Conservation (phyloP, 768 basidiomycete species). For the Boletus pseudopeckii region DNA sequence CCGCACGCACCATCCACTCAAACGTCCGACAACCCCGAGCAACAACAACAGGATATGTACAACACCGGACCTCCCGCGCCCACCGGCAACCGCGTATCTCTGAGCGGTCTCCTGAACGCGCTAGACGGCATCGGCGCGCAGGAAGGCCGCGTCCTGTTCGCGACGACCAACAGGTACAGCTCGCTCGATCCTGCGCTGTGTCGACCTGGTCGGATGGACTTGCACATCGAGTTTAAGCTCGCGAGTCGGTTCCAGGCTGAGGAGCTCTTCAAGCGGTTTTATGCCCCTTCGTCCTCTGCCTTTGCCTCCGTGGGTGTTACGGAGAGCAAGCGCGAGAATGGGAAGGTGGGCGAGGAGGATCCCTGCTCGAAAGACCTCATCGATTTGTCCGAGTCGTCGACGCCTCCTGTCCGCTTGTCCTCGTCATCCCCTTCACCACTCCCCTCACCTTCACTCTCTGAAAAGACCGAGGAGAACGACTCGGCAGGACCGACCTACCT, state of each 20-base stretch:
- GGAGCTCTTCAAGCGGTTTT: slow-evolving; percentile 68
- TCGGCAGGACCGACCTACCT: background rate
- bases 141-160: slow-evolving; percentile 79
- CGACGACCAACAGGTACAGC: slow-evolving; percentile 72
- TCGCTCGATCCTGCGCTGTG: slow-evolving; percentile 71
- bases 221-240: slow-evolving; percentile 74
- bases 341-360: background rate
- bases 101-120: slow-evolving; percentile 76
- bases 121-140: slow-evolving; percentile 77
- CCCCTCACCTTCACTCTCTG: background rate
- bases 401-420: background rate
- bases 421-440: background rate
- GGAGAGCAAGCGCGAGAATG: background rate
- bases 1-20: background rate
- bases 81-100: slow-evolving; percentile 44
- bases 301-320: background rate
- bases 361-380: slow-evolving; percentile 11
- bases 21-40: background rate
- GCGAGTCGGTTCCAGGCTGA: slow-evolving; percentile 66
- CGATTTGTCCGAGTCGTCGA: slow-evolving; percentile 11
- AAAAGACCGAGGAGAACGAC: slow-evolving; percentile 14
- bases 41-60: slow-evolving; percentile 20
- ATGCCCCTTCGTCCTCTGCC: slow-evolving; percentile 37
- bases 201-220: slow-evolving; percentile 77
- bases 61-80: slow-evolving; percentile 5